Base-by-base conservation (phyloP, 345 rosid species). In the Reutealis trisperma region DNA sequence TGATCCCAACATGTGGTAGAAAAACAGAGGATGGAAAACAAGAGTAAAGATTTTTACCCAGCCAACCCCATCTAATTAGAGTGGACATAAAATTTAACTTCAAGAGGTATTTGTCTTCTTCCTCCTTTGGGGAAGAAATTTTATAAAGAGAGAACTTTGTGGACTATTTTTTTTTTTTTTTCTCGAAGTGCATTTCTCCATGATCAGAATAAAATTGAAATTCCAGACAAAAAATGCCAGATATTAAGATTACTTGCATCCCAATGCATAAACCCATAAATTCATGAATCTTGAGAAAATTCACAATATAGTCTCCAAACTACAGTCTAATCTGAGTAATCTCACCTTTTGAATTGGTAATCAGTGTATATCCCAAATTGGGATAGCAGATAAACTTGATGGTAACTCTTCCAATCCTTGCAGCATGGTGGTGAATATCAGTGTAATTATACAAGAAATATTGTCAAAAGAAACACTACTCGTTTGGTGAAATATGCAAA, bases 401-500 rank as follows among this genome's bases (percentile, higher is more conserved):
- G 66, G 25, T 25, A 73, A 16, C 21, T 14, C 73, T 67, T 67
- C 60, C 63, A 22, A 21, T 10, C 30, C 9, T 7, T 24, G n/a
- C 52, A 66, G 32, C 24, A 19, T 71, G 24, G 47, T 21, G 12
- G n/a, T 11, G 59, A 66, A 34, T 15, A 4, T 45, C 37, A 45
- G 22, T 45, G 45, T 14, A 41, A 22, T 19, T 8, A 25, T 1
- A 14, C 30, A 45, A 30, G n/a, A 61, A 19, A 54, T 24, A 34
- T 22, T 13, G 12, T 12, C 18, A 61, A 21, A 30, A 68, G 60
- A 25, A 51, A 37, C 32, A 75, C 65, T 72, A 75, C 55, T 68
- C 76, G 25, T 68, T 69, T 67, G 57, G 67, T 42, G 78, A 81
- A 54, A 88, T 71, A 61, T 80, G 73, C 79, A 95, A 81, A 80